Base-by-base conservation (phyloP, 2,329 filamentous ascomycete genomes). In the Alternaria metachromatica region DNA sequence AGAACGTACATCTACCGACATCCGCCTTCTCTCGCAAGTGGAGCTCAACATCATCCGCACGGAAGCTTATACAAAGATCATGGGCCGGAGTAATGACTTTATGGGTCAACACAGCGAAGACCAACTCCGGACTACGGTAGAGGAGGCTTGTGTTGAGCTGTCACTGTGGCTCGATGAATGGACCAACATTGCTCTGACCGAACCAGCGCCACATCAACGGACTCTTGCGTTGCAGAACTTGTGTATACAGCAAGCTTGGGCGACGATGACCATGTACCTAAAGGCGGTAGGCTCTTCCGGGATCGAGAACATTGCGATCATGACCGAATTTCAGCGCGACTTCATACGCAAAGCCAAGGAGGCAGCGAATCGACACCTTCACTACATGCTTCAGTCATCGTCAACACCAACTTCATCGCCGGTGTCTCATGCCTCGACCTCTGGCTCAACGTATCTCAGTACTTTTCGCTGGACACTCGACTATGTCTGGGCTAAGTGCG, bases 401-500 rank as follows among this genome's bases (percentile, higher is more conserved):
- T 64, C 66, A 7, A 58, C 68, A 2, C 64, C 68, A 6, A 46
- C 63, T 6, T 70, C 70, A 6, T 82, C 48, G 7, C 53, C 62
- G 3, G 55, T 60, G 7, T 60, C 68, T 12, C 55, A 65, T 2
- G 60, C 62, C 8, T 55, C 60, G 30, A 58, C 37, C 1, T 48
- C 55, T 4, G 50, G 51, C 18, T 63, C 70, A 5, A 65, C 70
- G 2, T 88, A 88, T 66, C 81, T 87, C 9, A 81, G 79, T 13
- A 84, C 84, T 15, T 81, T 87, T 33, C 82, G 81, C 28, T 87
- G 84, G 66, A 85, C 85, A 0, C 86, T 87, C 81, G 85, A 87
- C 58, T 87, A 87, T 62, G 85, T 87, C 20, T 87, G 86, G 85
- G 86, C 85, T 0, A 88, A 88, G 70, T 85, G 84, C 55, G 85